Evolutionary conservation across 2,329 filamentous ascomycete genomes (phyloP), one percentile per base, ranked within the genome.

Genomic region (Trichophyton schoenleinii): DNA sequence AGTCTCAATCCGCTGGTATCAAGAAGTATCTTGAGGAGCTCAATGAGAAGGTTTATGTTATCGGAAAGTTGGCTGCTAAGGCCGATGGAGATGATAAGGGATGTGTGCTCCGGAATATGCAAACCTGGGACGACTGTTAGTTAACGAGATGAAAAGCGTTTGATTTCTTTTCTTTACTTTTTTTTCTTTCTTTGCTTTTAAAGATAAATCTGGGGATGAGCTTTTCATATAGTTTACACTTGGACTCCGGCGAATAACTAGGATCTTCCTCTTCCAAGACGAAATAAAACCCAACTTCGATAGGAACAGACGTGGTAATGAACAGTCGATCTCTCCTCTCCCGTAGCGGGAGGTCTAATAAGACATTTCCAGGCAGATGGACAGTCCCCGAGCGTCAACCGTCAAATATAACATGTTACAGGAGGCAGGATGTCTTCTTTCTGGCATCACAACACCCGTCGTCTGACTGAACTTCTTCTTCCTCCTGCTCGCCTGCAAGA

Each of bases 21-120:
- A 78, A 78, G 20, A 74, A 78, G 59, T 77, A 83, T 52, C 77
- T 96, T 22, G 79, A 84, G 68, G 78, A 77, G 28, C 80, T 82
- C 53, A 89, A 89, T 15, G 91, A 96, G 80, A 86, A 78, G 62
- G 89, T 95, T 2, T 90, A 82, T 71, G 80, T 77, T 28, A 84
- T 97, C 63, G 94, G 92, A 15, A 81, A 79, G 69, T 78, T 99
- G 65, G 80, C 87, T 46, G 74, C 79, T 64, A 81, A 85, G 67
- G 69, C 71, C 3, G 75, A 73, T 28, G 76, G 76, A 9, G 73
- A 75, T 57, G 75, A 66, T 18, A 79, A 85, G 68, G 84, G 81
- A 2, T 89, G 87, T 69, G 75, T 85, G 25, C 73, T 91, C 62
- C 78, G 76, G 64, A 84, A 85, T 60, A 74, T 89, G 70, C 75